Evolutionary conservation across 176 grass and related monocot species (phyloP), one percentile per base, ranked within the genome.

Genomic region (Carex scoparia): DNA sequence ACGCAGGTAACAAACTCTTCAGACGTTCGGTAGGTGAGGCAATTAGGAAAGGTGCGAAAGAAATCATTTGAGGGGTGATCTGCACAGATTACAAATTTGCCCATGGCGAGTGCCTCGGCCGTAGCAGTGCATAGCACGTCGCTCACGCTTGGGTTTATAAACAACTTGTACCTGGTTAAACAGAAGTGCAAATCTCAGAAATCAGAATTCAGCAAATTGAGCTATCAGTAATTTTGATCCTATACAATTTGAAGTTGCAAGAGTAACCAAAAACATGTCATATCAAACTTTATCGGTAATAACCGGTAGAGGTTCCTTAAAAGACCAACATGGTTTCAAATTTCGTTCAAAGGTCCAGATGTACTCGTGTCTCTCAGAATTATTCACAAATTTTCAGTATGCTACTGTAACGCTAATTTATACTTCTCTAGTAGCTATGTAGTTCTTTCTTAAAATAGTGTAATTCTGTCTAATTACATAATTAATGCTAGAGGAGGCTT

Each of bases 51-150:
- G 8, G 87, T 84, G 59, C 85, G 84, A 88, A 99, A 99, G 84
- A 99, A 99, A 63, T 99, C 91, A 30, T 99, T 99, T 62, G 96
- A 99, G 0, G 91, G 96, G 79, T 99, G 96, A 61, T 94, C 93
- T 1, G 93, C 90, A 19, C 91, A 99, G 31, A 98, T 89, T 12
- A 98, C 95, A 4, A 95, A 95, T 82, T 98, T 99, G 0, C 96
- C 96, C 93, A 94, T 95, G 0, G 93, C 93, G 1, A 95, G 85
- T 0, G 96, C 96, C 87, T 99, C 96, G 0, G 93, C 91, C 0
- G 93, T 99, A 4, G 93, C 93, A 0, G 96, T 95, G 85, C 93
- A 95, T 3, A 95, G 87, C 72, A 92, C 96, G 38, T 94, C 93
- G 5, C 96, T 99, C 30, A 99, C 85, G 53, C 91, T 95, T 58